phyloP scores from a whole-genome alignment of 331 rosid species.

The Arachis monticola region DNA sequence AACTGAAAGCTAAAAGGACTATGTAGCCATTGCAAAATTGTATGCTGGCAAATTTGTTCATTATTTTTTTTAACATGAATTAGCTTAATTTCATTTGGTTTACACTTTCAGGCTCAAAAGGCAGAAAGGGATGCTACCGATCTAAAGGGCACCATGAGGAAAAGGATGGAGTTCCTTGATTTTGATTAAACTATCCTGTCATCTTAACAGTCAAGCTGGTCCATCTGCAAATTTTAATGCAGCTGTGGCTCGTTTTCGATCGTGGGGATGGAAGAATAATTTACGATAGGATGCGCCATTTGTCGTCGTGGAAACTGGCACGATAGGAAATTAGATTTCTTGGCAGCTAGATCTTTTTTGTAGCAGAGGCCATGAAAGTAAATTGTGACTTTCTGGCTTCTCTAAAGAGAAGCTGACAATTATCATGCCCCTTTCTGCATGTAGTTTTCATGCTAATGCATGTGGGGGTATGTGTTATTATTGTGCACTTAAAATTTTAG shows the following conservation, averaged over 20 bases:
- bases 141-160: constrained; percentile 57
- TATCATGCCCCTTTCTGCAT: constrained; percentile 34
- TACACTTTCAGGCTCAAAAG: constrained; percentile 48
- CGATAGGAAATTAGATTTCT: constrained; percentile 5
- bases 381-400: constrained; percentile 29
- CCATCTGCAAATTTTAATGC: constrained; percentile 48
- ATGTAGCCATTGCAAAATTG: neutral
- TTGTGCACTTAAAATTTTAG: constrained; percentile 20
- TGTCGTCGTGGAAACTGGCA: constrained; percentile 10
- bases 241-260: constrained; percentile 39
- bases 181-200: constrained; percentile 40
- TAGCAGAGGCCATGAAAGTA: constrained; percentile 30
- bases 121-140: constrained; percentile 55
- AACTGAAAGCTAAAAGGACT: neutral
- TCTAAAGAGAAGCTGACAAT: constrained; percentile 21
- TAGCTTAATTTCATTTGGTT: constrained; percentile 12
- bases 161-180: constrained; percentile 63
- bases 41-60: constrained; percentile 12
- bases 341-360: constrained; percentile 24
- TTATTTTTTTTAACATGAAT: constrained; percentile 1
- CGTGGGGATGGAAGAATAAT: constrained; percentile 9
- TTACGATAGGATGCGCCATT: constrained; percentile 29
- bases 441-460: constrained; percentile 39
- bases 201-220: constrained; percentile 29
- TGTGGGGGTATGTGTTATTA: constrained; percentile 11